Conservation (phyloP, 2,329 filamentous ascomycete genomes). For the Fusarium solani-melongenae region DNA sequence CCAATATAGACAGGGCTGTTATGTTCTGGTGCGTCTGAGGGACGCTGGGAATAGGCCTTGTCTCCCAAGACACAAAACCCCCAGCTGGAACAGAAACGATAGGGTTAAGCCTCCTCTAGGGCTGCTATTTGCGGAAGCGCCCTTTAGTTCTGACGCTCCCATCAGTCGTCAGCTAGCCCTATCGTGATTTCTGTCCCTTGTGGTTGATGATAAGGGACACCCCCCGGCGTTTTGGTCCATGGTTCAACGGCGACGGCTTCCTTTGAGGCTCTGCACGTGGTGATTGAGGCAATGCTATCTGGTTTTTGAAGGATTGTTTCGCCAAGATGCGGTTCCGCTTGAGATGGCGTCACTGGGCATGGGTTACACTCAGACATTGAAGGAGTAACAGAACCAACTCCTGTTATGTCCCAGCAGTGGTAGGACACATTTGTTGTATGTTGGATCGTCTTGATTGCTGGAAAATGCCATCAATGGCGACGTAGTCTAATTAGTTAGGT, state of each 20-base stretch:
- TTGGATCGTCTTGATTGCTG: not conserved
- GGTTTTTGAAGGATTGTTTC: not conserved
- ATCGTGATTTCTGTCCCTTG: not conserved
- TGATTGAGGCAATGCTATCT: not conserved
- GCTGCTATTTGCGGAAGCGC: not conserved
- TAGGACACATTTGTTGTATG: not conserved
- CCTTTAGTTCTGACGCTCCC: not conserved
- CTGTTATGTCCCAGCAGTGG: not conserved
- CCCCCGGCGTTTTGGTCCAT: not conserved
- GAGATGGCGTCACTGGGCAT: not conserved
- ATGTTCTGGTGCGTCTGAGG: not conserved
- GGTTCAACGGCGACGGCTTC: not conserved
- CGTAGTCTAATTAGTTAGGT: not conserved
- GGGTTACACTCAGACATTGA: not conserved
- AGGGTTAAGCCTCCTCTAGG: not conserved
- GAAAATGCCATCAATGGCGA: not conserved
- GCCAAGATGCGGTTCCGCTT: slow-evolving; percentile 3
- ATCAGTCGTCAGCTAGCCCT: not conserved
- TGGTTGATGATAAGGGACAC: not conserved
- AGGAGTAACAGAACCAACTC: not conserved
- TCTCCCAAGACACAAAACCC: not conserved
- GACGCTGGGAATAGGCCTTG: not conserved
- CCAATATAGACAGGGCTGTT: not conserved
- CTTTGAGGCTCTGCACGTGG: not conserved
- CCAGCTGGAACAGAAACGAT: not conserved